Base-by-base conservation (phyloP, 352 stramenopile species). In the Nothophytophthora sp. region DNA sequence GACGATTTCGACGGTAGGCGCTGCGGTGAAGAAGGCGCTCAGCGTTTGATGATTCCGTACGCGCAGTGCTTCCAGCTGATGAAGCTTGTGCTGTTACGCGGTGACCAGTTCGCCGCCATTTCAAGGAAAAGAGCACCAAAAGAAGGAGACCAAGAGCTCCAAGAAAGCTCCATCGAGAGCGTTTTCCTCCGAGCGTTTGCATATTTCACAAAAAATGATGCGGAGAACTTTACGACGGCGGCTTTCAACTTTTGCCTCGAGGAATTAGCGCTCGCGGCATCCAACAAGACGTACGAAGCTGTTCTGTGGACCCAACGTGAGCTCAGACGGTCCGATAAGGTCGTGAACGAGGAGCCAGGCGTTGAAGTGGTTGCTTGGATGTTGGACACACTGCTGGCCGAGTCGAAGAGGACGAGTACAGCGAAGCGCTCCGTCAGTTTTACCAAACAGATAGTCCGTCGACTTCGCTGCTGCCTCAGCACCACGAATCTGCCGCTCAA, bases 351-450 rank as follows among this genome's bases (percentile, higher is more conserved):
- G n/a, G 81, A 93, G 13, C 81, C 88, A 12, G 80, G 68, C 13
- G 65, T 97, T n/a, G 86, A 97, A 55, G 51, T 94, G 7, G 73
- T 74, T 16, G 43, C 71, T 5, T 96, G 81, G 81, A 40, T 92
- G 11, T 28, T 90, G 13, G 75, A 92, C 18, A 32, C 54, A 15
- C 52, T 94, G 4, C 38, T 85, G 23, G 43, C 25, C 12, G n/a
- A 29, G 19, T 5, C 48, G 0, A 44, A 5, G 2, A 38, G 16
- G 5, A 35, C 29, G n/a, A n/a, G n/a, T 3, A 34, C 12, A 8
- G 28, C 50, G 2, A 35, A 35, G 15, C 16, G 46, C 55, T 32
- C 60, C 24, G 2, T n/a, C 18, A 45, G 39, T 2, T 35, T 33
- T 24, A 13, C 15, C 35, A 41, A 35, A 41, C 36, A 37, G 18